These are phyloP conservation scores for Nidularia sp. DNA, from an alignment of 768 basidiomycete genomes.

Conservation along the genomic window DNA sequence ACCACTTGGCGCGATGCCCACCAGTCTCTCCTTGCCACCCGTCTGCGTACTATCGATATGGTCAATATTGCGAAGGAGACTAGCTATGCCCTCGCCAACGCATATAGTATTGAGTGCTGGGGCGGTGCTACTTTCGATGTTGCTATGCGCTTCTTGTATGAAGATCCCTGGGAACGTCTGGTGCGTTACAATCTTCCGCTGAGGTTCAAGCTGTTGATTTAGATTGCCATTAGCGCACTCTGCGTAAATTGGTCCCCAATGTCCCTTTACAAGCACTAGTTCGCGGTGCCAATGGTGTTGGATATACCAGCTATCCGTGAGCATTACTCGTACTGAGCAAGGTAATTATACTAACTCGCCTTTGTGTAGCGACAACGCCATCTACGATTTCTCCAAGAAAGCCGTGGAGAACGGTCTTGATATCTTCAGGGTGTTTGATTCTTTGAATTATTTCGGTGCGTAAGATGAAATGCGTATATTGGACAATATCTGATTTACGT, in stretches of 20 bases:
- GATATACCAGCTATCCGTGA: constrained; percentile 97
- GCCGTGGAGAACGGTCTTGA: constrained; percentile 99
- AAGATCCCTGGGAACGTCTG: constrained; percentile 99
- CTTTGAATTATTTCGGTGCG: constrained; percentile 95
- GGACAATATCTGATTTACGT: constrained; percentile 1
- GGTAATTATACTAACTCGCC: constrained; percentile 4
- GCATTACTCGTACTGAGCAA: constrained; percentile 17
- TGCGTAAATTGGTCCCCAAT: constrained; percentile 95
- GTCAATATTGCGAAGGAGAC: constrained; percentile 98
- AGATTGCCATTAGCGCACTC: constrained; percentile 57
- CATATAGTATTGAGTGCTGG: constrained; percentile 98
- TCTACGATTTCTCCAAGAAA: constrained; percentile 99
- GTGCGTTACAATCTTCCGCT: constrained; percentile 33
- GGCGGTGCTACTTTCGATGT: constrained; percentile 99
- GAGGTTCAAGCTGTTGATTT: constrained; percentile 6
- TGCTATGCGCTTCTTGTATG: constrained; percentile 98
- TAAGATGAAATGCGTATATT: constrained; percentile 7
- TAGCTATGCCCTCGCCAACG: constrained; percentile 89
- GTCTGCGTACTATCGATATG: constrained; percentile 94
- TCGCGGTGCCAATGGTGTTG: constrained; percentile 98
- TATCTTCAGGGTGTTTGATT: constrained; percentile 99
- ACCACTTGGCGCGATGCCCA: constrained; percentile 99
- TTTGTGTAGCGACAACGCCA: constrained; percentile 80
- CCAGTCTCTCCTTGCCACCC: constrained; percentile 94
- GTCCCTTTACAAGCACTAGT: constrained; percentile 98